Evolutionary conservation across 73 alveolate genomes (phyloP), one percentile per base, ranked within the genome.

Genomic region (Paramecium sonneborni): DNA sequence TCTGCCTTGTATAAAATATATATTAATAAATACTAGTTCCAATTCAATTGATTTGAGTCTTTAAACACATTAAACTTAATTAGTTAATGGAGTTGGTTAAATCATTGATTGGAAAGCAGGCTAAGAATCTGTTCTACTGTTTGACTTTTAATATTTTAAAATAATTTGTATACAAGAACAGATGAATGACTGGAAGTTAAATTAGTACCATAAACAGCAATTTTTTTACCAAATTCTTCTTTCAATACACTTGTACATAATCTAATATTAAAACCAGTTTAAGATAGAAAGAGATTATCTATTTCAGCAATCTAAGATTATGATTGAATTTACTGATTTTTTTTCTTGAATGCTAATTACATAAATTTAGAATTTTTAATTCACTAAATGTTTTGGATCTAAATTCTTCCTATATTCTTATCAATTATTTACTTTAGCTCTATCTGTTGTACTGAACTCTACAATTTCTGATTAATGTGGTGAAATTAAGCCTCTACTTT

Each of bases 391-490:
- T 9, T 62, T 62, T 24, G 84, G 84, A 62, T 62, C 84, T 62
- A 26, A 62, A 62, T 62, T 62, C 84, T 62, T 62, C 48, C 84
- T 62, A 32, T 30, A 62, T 62, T 62, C 48, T 12, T 62, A 30
- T 62, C 24, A 14, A 62, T 32, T 11, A 62, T 62, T 24, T 62
- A 62, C 84, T 62, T 62, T 62, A 62, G 84, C 44, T 62, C 84
- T 62, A 10, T 62, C 84, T 26, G 84, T 62, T 62, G 84, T 62
- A 62, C 84, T 62, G 18, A 62, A 62, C 39, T 62, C 84, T 30
- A 62, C 84, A 6, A 2, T 7, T 32, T 62, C 84, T 1, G 39
- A 30, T 62, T 62, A 62, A 12, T 26, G 24, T 26, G 84, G 84
- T 30, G 39, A 30, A 6, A 62, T 62, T 14, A 62, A 30, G 1